phyloP scores from a whole-genome alignment of 2,329 filamentous ascomycete species.

The Drechmeria coniospora region DNA sequence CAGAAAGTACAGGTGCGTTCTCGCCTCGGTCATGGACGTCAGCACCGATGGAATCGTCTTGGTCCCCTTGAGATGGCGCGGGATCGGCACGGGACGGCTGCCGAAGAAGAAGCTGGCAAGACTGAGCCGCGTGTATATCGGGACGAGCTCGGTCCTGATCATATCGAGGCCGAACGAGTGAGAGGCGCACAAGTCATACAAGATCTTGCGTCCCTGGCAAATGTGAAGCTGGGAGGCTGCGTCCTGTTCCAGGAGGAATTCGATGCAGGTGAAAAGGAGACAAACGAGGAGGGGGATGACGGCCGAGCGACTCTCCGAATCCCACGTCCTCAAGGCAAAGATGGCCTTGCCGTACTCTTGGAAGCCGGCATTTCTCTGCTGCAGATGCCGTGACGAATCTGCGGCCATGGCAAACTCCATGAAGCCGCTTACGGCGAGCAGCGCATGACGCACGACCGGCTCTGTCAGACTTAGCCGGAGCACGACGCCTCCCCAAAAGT shows the following conservation, averaged over 20 bases:
- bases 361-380: constrained; percentile 10
- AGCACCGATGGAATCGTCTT: constrained; percentile 18
- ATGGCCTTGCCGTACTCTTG: constrained; percentile 33
- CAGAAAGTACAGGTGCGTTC: constrained; percentile 19
- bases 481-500: constrained; percentile 29
- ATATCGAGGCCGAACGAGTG: constrained; percentile 18
- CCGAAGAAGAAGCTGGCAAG: constrained; percentile 26
- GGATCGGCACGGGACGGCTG: constrained; percentile 19
- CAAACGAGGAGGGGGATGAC: constrained; percentile 27
- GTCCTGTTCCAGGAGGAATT: constrained; percentile 36
- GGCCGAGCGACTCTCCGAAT: constrained; percentile 13
- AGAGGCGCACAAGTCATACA: constrained; percentile 16
- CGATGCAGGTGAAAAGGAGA: constrained; percentile 36
- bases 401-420: constrained; percentile 20
- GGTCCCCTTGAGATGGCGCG: constrained; percentile 16
- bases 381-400: constrained; percentile 6
- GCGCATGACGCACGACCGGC: constrained; percentile 31
- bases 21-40: constrained; percentile 15
- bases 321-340: constrained; percentile 21
- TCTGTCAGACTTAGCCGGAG: constrained; percentile 28
- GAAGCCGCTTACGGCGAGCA: constrained; percentile 32
- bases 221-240: constrained; percentile 28
- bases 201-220: constrained; percentile 25
- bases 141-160: constrained; percentile 24
- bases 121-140: constrained; percentile 27